Evolutionary conservation across 345 rosid species (phyloP).

Genomic region (Punica granatum): DNA sequence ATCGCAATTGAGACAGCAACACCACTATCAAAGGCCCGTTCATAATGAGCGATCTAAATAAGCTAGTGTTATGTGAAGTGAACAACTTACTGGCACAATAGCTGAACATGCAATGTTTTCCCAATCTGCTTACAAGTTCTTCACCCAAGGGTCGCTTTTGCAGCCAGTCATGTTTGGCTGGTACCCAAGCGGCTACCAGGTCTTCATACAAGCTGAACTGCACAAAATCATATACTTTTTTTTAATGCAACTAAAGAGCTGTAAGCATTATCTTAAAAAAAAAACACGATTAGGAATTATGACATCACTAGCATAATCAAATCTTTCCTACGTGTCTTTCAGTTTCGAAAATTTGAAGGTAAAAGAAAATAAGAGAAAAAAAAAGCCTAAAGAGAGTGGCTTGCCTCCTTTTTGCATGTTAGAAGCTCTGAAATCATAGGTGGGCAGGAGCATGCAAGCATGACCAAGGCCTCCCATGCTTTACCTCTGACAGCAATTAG

Average conservation of each 20-base stretch:
- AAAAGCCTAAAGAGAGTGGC: slow-evolving; percentile 11
- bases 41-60: neutral
- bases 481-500: slow-evolving; percentile 81
- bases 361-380: neutral
- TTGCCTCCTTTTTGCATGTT: slow-evolving; percentile 56
- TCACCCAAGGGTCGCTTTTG: slow-evolving; percentile 58
- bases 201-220: slow-evolving; percentile 99
- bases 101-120: slow-evolving; percentile 71
- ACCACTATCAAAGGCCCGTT: neutral
- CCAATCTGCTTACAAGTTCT: slow-evolving; percentile 61
- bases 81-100: slow-evolving; percentile 70
- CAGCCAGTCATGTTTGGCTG: slow-evolving; percentile 86
- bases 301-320: neutral
- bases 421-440: slow-evolving; percentile 72
- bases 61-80: neutral
- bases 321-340: neutral
- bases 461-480: slow-evolving; percentile 80
- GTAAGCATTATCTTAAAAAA: neutral
- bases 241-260: slow-evolving; percentile 1
- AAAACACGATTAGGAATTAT: neutral
- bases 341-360: neutral
- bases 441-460: slow-evolving; percentile 70
- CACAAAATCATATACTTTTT: slow-evolving; percentile 11
- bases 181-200: slow-evolving; percentile 97
- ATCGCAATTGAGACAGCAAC: slow-evolving; percentile 6